phyloP scores from a whole-genome alignment of 2,329 filamentous ascomycete genomes.

The Sclerotinia sclerotiorum region DNA sequence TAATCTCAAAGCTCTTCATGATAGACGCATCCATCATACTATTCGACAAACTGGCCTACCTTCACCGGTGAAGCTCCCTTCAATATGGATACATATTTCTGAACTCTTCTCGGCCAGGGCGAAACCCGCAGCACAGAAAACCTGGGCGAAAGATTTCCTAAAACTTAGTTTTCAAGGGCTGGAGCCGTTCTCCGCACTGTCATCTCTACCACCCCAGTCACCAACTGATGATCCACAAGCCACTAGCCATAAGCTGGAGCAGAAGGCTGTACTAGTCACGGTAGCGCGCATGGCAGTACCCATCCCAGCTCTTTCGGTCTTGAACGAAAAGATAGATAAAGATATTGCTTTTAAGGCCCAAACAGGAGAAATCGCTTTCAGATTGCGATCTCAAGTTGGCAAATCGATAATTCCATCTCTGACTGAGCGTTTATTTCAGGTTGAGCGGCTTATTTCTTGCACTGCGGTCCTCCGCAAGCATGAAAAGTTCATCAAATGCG shows the following conservation, averaged over 20 bases:
- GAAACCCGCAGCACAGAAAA: conserved; percentile 30
- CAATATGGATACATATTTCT: conserved; percentile 35
- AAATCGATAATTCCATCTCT: conserved; percentile 36
- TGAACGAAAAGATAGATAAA: conserved; percentile 38
- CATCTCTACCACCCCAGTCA: conserved; percentile 4
- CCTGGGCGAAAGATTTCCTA: conserved; percentile 61
- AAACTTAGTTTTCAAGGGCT: conserved; percentile 54
- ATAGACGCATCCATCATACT: conserved; percentile 31
- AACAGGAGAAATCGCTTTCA: conserved; percentile 38
- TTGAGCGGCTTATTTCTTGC: conserved; percentile 70
- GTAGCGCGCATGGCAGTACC: conserved; percentile 39
- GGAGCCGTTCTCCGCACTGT: conserved; percentile 26
- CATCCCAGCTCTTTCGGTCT: conserved; percentile 32
- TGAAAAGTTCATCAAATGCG: conserved; percentile 54
- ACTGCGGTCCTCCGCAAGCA: conserved; percentile 63
- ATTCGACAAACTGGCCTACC: conserved; percentile 37
- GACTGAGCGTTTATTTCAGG: conserved; percentile 47
- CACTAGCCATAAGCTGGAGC: conserved; percentile 18
- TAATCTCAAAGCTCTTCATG: conserved; percentile 42
- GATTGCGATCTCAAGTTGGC: conserved; percentile 38
- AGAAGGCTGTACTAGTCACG: conserved; percentile 37
- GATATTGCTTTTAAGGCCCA: conserved; percentile 39
- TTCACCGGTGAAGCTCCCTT: conserved; percentile 35
- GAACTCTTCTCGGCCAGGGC: conserved; percentile 35
- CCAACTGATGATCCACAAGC: neutral